These are phyloP conservation scores for Xylariales sp. DNA, from an alignment of 2,329 filamentous ascomycete species.

Conservation along the genomic window DNA sequence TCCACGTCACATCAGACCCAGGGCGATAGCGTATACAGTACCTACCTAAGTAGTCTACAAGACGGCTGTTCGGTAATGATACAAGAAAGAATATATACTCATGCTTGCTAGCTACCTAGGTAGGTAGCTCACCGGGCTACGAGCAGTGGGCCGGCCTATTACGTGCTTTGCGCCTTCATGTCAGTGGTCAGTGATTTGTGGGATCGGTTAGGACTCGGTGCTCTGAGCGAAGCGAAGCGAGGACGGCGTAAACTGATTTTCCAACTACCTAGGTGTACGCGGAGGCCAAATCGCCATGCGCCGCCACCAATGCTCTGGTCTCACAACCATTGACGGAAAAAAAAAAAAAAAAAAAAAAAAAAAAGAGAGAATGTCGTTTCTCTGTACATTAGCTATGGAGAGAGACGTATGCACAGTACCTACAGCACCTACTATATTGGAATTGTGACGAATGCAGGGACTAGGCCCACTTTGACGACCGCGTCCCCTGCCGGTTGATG, in stretches of 20 bases:
- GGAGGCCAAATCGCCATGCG: background rate
- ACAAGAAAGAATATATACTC: constrained; percentile 20
- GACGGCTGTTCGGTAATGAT: background rate
- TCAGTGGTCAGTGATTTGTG: constrained; percentile 4
- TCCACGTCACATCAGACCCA: background rate
- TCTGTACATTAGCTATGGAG: background rate
- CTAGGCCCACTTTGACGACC: constrained; percentile 16
- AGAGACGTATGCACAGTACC: constrained; percentile 19
- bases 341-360: too few relatives aligned
- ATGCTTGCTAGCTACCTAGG: background rate
- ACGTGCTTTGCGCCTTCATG: constrained; percentile 5
- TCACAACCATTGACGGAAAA: too few relatives aligned
- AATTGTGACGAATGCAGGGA: constrained; percentile 32
- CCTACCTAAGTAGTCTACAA: background rate
- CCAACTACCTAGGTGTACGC: too few relatives aligned
- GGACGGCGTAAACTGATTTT: background rate
- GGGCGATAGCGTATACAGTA: background rate
- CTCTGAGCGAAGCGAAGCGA: background rate
- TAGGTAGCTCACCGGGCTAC: background rate
- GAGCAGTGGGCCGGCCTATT: background rate
- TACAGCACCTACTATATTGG: constrained; percentile 14
- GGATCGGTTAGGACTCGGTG: background rate
- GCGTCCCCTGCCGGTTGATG: constrained; percentile 19
- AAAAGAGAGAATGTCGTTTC: background rate
- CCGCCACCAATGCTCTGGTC: constrained; percentile 5